A percentile compares a stretch with the other conserved stretches of the same genome.
These are phyloP conservation scores for Papiliotrema fonsecae DNA, from an alignment of 1,284 basidiomycete genomes.

Conservation along the genomic window DNA sequence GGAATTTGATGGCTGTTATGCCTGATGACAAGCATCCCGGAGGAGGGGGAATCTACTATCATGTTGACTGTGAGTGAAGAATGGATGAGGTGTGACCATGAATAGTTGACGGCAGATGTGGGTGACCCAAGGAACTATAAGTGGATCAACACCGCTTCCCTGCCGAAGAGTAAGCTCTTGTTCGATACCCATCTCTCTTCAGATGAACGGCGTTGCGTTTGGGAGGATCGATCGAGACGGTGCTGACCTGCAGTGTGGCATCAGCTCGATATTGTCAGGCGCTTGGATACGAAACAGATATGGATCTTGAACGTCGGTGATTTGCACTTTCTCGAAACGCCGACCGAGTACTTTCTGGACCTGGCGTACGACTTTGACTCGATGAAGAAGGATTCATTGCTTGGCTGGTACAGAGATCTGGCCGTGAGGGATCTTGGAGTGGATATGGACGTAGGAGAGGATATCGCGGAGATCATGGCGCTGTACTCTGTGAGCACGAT, in stretches of 20 bases:
- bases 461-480: constrained; percentile 56
- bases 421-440: constrained; percentile 62
- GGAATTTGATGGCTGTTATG: constrained; percentile 49
- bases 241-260: constrained; percentile 24
- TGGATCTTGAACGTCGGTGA: constrained; percentile 56
- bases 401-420: constrained; percentile 57
- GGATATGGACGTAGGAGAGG: constrained; percentile 38
- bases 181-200: not conserved
- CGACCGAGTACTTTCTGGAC: constrained; percentile 63
- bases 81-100: not conserved
- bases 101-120: constrained; percentile 20
- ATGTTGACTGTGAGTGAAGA: constrained; percentile 48
- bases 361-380: constrained; percentile 59
- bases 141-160: constrained; percentile 31
- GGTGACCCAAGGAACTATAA: constrained; percentile 48
- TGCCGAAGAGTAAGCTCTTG: constrained; percentile 18
- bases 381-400: constrained; percentile 55
- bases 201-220: no score
- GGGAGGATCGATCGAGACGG: not conserved
- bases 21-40: constrained; percentile 54
- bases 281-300: constrained; percentile 27
- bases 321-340: constrained; percentile 63
- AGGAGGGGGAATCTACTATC: constrained; percentile 60
- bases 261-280: constrained; percentile 27
- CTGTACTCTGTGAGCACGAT: constrained; percentile 53